These are phyloP conservation scores for Blastobotrys aristatus DNA, from an alignment of 1,139 yeast species.

Conservation along the genomic window DNA sequence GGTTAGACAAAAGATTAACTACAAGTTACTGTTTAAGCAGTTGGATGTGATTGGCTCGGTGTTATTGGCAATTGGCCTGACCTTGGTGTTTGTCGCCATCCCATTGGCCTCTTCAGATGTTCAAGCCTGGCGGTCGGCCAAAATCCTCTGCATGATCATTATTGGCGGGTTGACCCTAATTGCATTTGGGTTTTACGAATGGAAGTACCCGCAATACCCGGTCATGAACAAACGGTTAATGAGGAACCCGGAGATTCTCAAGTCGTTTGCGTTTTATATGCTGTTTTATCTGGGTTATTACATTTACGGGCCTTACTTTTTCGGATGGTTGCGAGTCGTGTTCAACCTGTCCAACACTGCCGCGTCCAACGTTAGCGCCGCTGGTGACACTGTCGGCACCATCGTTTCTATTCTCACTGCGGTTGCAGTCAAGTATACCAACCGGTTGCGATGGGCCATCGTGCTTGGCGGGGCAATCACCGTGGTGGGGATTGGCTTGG, in stretches of 20 bases:
- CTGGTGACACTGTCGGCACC: conserved; percentile 57
- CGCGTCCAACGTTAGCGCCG: conserved; percentile 57
- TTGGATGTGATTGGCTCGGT: conserved; percentile 19
- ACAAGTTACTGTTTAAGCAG: conserved; percentile 6
- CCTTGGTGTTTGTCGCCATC: conserved; percentile 20
- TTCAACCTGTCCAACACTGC: conserved; percentile 48
- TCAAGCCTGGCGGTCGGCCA: conserved; percentile 15
- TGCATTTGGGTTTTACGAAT: conserved; percentile 17
- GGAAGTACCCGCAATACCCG: conserved; percentile 16
- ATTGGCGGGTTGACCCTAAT: conserved; percentile 16
- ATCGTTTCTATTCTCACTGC: conserved; percentile 57
- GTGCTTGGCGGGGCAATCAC: conserved; percentile 50
- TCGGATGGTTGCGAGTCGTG: conserved; percentile 47
- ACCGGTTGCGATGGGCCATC: conserved; percentile 55
- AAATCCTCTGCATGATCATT: conserved; percentile 14
- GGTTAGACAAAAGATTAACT: not conserved
- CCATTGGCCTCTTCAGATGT: conserved; percentile 17
- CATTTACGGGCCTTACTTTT: conserved; percentile 19
- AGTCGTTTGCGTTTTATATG: conserved; percentile 15
- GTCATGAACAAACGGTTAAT: conserved; percentile 14
- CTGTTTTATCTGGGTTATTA: conserved; percentile 18
- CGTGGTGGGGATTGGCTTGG: conserved; percentile 48
- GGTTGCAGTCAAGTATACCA: conserved; percentile 43
- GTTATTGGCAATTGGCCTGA: conserved; percentile 17
- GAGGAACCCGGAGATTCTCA: conserved; percentile 12